A percentile compares a stretch with the other conserved stretches of the same genome.
Evolutionary conservation across 2,329 filamentous ascomycete species (phyloP).

Genomic region (Beauveria brongniartii): DNA sequence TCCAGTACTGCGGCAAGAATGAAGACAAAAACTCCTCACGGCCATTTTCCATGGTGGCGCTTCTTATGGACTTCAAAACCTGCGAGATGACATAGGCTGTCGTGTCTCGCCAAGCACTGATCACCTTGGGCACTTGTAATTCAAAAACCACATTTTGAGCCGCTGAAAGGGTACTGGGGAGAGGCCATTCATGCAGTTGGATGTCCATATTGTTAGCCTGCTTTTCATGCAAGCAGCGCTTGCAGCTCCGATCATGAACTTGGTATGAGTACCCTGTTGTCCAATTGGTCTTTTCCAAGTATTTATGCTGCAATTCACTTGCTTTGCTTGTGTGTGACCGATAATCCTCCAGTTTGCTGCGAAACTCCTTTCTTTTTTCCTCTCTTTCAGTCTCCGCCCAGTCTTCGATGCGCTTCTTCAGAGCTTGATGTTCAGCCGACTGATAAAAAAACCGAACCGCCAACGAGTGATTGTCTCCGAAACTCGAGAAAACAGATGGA

Average conservation of each 20-base stretch:
- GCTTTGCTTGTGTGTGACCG: neutral
- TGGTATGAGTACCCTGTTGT: neutral
- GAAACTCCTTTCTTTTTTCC: neutral
- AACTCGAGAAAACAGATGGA: neutral
- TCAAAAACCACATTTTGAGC: conserved; percentile 1
- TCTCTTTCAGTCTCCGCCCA: neutral
- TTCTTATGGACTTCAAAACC: neutral
- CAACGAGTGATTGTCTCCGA: neutral
- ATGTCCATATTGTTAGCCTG: neutral
- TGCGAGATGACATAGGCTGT: neutral
- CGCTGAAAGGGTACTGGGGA: neutral
- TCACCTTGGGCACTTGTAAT: neutral
- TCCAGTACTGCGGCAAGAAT: neutral
- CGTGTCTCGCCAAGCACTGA: neutral
- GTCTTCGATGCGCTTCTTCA: neutral
- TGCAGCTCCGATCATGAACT: neutral
- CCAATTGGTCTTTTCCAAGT: neutral
- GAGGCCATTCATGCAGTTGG: conserved; percentile 6
- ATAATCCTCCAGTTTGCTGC: neutral
- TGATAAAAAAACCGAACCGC: neutral
- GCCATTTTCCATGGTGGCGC: neutral
- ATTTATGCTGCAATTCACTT: neutral
- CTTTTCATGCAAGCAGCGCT: neutral
- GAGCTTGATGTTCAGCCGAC: neutral
- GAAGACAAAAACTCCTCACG: neutral